A percentile compares a stretch with the other conserved stretches of the same genome.
These are phyloP conservation scores for Yamadazyma sp. DNA, from an alignment of 805 yeast species.

Conservation along the genomic window DNA sequence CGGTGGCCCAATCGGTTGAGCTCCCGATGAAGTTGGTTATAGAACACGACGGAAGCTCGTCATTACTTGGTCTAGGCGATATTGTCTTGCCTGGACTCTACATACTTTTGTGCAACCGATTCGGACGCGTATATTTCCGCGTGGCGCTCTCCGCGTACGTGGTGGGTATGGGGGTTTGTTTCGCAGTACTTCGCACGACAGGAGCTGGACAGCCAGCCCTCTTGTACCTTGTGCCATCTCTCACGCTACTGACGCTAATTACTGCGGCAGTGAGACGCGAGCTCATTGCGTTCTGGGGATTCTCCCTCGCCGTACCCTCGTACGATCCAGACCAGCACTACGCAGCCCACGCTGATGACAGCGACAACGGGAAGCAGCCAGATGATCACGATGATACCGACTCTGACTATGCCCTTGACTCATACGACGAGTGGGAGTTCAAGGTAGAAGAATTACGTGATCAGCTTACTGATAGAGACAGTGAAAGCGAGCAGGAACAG, in stretches of 20 bases:
- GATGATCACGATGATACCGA: constrained; percentile 13
- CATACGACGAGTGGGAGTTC: constrained; percentile 18
- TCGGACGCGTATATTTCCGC: constrained; percentile 48
- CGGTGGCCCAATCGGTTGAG: constrained; percentile 56
- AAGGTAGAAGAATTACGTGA: constrained; percentile 19
- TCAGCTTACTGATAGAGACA: constrained; percentile 20
- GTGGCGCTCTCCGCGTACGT: constrained; percentile 48
- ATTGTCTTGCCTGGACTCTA: constrained; percentile 60
- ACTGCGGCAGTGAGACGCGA: constrained; percentile 45
- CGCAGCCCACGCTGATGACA: background rate
- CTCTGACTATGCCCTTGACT: constrained; percentile 18
- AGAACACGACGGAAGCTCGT: constrained; percentile 35
- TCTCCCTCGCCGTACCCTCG: constrained; percentile 17
- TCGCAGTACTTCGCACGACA: constrained; percentile 36
- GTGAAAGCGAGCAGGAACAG: constrained; percentile 14
- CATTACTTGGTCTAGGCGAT: constrained; percentile 64
- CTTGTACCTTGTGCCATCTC: constrained; percentile 58
- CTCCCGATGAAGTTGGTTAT: constrained; percentile 53
- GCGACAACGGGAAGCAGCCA: background rate
- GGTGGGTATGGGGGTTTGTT: constrained; percentile 46
- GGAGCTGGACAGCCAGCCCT: constrained; percentile 66
- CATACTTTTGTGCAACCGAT: constrained; percentile 53
- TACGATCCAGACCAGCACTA: constrained; percentile 3
- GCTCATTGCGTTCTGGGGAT: constrained; percentile 38
- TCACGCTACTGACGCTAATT: constrained; percentile 20